Conservation (phyloP, 1,284 basidiomycete genomes). For the Stereum hirsutum region DNA sequence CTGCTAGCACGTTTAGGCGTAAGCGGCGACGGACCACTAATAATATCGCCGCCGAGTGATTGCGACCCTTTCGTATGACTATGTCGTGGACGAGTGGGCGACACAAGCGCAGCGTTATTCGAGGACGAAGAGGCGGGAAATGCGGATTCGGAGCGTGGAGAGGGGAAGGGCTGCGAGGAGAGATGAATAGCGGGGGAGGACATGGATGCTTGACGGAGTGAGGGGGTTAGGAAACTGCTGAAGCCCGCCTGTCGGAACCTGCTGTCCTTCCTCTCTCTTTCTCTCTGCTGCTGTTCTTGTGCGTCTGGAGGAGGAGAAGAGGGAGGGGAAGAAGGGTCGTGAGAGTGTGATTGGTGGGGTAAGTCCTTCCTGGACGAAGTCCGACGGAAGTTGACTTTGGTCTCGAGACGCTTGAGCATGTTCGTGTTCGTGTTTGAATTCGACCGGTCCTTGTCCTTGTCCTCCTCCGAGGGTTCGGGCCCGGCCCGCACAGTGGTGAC, state of each 20-base stretch:
- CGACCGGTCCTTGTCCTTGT: slow-evolving; percentile 23
- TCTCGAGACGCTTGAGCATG: slow-evolving; percentile 31
- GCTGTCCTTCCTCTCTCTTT: slow-evolving; percentile 23
- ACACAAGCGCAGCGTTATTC: slow-evolving; percentile 26
- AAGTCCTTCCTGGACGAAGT: slow-evolving; percentile 33
- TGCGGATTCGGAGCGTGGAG: slow-evolving; percentile 41
- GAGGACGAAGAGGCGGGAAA: slow-evolving; percentile 37
- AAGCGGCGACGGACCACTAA: slow-evolving; percentile 34
- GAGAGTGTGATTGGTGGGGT: no score
- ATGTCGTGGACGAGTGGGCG: slow-evolving; percentile 29
- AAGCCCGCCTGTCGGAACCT: slow-evolving; percentile 38
- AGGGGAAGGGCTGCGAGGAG: slow-evolving; percentile 41
- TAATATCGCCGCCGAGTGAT: slow-evolving; percentile 24
- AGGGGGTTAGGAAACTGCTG: slow-evolving; percentile 52
- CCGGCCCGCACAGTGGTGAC: slow-evolving; percentile 24
- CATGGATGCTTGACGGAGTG: slow-evolving; percentile 56
- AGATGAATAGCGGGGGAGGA: slow-evolving; percentile 63
- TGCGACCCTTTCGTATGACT: neutral
- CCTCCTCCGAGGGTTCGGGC: slow-evolving; percentile 21
- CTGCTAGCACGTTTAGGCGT: slow-evolving; percentile 6
- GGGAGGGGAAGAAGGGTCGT: slow-evolving; percentile 19
- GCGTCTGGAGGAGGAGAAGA: neutral
- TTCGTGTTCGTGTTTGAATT: slow-evolving; percentile 29
- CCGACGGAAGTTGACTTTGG: slow-evolving; percentile 47
- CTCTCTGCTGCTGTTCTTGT: slow-evolving; percentile 18